A percentile compares a stretch with the other conserved stretches of the same genome.
phyloP scores from a whole-genome alignment of 1,284 basidiomycete genomes.

The Ceratobasidium sp. region DNA sequence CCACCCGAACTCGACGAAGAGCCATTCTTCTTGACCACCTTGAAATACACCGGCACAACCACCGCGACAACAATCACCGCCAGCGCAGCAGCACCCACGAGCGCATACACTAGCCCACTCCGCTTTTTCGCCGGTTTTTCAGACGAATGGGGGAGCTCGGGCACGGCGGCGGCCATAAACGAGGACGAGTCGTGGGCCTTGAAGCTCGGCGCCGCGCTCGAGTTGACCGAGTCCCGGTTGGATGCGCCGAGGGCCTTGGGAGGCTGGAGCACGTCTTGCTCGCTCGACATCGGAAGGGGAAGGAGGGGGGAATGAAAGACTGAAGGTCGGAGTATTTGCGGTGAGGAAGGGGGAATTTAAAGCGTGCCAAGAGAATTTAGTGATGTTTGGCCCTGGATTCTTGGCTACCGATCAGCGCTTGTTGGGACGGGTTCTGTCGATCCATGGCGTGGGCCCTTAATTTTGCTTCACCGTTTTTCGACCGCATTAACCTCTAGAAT shows the following conservation, averaged over 20 bases:
- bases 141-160: neutral
- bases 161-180: conserved; percentile 14
- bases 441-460: too few relatives aligned
- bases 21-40: conserved; percentile 46
- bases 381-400: neutral
- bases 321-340: neutral
- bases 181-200: conserved; percentile 26
- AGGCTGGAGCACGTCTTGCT: conserved; percentile 21
- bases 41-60: conserved; percentile 49
- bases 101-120: conserved; percentile 12
- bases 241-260: conserved; percentile 25
- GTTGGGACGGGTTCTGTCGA: neutral
- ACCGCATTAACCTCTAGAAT: too few relatives aligned
- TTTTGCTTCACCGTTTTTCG: too few relatives aligned
- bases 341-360: neutral
- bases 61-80: conserved; percentile 40
- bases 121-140: conserved; percentile 16
- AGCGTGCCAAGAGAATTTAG: conserved; percentile 6
- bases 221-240: conserved; percentile 29
- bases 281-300: neutral
- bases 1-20: conserved; percentile 3
- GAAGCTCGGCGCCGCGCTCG: conserved; percentile 1
- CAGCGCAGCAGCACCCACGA: conserved; percentile 8
- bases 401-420: conserved; percentile 6
- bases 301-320: neutral